Base-by-base conservation (phyloP, 148 eudicot genomes). In the Silene latifolia region DNA sequence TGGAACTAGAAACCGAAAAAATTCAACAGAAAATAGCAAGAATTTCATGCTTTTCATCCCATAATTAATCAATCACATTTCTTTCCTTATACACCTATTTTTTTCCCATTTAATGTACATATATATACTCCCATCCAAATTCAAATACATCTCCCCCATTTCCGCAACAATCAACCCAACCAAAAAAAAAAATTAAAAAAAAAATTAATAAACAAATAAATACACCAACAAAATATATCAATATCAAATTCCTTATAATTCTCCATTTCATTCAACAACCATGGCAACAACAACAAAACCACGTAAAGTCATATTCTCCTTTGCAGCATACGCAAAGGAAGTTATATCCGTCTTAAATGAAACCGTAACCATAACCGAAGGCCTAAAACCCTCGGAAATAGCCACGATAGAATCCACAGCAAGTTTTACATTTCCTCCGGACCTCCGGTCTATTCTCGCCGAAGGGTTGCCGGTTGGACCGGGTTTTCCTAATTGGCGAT, bases 401-500 rank as follows among this genome's bases (percentile, higher is more conserved):
- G 12, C 86, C 13, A 39, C 85, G 67, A 73, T 86, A 10, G 97
- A 92, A 78, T 75, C 87, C 12, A 8, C 77, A 1, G 80, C 87
- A 46, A 12, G 21, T 4, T 82, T 88, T 77, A 69, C 82, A 4
- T 92, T 90, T 70, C 97, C 97, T 4, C 89, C 97, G 4, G 97
- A 92, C 82, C 88, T 92, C 58, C 89, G 88, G 3, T 60, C 87
- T 1, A 83, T 92, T 3, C 90, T 90, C 73, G 82, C 78, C 0
- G 89, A 86, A 59, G 94, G 94, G 65, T 86, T 92, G 2, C 95
- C 97, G 0, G 74, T 87, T 4, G 92, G 92, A 25, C 86, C 85
- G 0, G 91, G 92, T n/a, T 92, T 92, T 63, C 94, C 91, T 2
- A 88, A 92, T 21, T 92, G 97, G 97, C 86, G 89, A 5, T 87